These are phyloP conservation scores for Macrolepiota fuliginosa DNA, from an alignment of 768 basidiomycete species.

Conservation along the genomic window DNA sequence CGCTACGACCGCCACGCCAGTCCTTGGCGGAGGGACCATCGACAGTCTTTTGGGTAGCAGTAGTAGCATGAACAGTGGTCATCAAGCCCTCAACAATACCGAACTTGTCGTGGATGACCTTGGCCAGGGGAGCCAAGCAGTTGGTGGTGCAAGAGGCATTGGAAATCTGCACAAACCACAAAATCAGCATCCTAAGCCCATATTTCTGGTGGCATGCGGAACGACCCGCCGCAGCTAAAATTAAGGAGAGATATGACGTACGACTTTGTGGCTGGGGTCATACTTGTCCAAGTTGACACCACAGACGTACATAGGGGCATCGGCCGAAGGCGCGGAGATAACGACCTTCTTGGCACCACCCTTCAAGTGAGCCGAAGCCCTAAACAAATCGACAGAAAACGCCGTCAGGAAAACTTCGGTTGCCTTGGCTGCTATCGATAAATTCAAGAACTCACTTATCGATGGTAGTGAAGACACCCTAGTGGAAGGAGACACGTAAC, in stretches of 20 bases:
- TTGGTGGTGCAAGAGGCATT: constrained; percentile 99
- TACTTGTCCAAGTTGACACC: constrained; percentile 96
- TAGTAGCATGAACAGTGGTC: constrained; percentile 98
- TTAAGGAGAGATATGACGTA: constrained; percentile 33
- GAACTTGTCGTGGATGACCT: constrained; percentile 96
- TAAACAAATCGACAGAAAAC: constrained; percentile 23
- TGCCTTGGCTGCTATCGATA: constrained; percentile 5
- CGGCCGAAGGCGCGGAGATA: constrained; percentile 98
- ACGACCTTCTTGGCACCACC: constrained; percentile 99
- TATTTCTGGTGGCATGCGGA: neutral
- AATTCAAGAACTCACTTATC: constrained; percentile 58
- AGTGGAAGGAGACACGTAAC: constrained; percentile 15
- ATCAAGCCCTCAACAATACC: constrained; percentile 96
- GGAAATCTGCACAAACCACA: constrained; percentile 60
- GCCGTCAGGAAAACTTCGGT: constrained; percentile 10
- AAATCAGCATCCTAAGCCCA: constrained; percentile 8
- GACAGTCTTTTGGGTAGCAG: constrained; percentile 93
- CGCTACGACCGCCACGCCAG: constrained; percentile 96
- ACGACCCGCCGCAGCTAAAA: neutral
- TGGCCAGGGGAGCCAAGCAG: constrained; percentile 98
- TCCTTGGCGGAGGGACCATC: constrained; percentile 95
- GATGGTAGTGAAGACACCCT: constrained; percentile 96
- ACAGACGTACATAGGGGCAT: constrained; percentile 92
- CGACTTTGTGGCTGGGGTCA: constrained; percentile 84
- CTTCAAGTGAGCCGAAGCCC: constrained; percentile 90